Conservation (phyloP, 306 rosid genomes). For the Abrus precatorius region DNA sequence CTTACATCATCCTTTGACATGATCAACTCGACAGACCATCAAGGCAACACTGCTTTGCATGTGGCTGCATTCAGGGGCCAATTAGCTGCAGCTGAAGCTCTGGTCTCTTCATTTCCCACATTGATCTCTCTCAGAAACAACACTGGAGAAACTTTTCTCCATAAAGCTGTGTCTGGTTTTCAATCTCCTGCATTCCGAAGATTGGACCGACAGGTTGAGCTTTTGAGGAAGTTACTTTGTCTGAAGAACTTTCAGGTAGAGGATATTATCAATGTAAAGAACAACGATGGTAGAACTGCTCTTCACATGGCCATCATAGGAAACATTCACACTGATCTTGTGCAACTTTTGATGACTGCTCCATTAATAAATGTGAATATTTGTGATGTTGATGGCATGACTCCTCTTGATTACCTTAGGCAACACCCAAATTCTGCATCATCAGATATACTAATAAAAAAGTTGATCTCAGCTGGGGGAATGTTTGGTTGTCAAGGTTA, state of each 20-base stretch:
- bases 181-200: slow-evolving; percentile 79
- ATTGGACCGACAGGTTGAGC: slow-evolving; percentile 87
- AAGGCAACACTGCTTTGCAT: slow-evolving; percentile 91
- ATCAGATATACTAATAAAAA: slow-evolving; percentile 79
- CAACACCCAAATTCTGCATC: slow-evolving; percentile 76
- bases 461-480: slow-evolving; percentile 90
- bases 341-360: slow-evolving; percentile 87
- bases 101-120: slow-evolving; percentile 68
- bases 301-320: slow-evolving; percentile 92
- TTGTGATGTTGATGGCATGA: slow-evolving; percentile 75
- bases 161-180: slow-evolving; percentile 90
- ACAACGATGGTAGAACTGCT: slow-evolving; percentile 80
- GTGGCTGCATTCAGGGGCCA: slow-evolving; percentile 92
- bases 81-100: slow-evolving; percentile 77
- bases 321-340: slow-evolving; percentile 84
- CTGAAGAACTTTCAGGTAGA: slow-evolving; percentile 60
- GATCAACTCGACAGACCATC: slow-evolving; percentile 71
- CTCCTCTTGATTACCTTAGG: slow-evolving; percentile 87
- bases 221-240: slow-evolving; percentile 68
- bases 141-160: slow-evolving; percentile 87
- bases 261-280: slow-evolving; percentile 72
- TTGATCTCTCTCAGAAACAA: slow-evolving; percentile 66
- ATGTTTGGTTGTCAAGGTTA: slow-evolving; percentile 77
- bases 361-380: slow-evolving; percentile 72
- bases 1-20: slow-evolving; percentile 72